These are phyloP conservation scores for Neofusicoccum sp. DNA, from an alignment of 2,329 filamentous ascomycete species.

Conservation along the genomic window DNA sequence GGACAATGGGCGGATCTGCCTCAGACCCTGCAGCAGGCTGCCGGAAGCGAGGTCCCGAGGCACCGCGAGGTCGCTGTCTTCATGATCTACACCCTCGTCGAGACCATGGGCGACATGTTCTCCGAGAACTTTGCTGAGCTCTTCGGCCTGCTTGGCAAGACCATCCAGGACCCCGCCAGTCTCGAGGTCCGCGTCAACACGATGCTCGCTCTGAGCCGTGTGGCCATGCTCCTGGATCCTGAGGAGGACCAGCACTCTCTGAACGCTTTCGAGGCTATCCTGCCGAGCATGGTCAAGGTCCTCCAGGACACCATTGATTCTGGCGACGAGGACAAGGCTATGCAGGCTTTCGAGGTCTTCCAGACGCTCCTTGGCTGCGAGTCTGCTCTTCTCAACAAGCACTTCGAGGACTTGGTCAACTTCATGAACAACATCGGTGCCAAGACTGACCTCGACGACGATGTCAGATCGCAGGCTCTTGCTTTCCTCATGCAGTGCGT, in stretches of 20 bases:
- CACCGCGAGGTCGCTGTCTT: conserved; percentile 91
- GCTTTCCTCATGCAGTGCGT: conserved; percentile 93
- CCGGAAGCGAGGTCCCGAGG: conserved; percentile 71
- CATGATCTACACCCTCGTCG: conserved; percentile 88
- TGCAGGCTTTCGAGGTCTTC: conserved; percentile 94
- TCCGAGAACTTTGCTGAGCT: conserved; percentile 78
- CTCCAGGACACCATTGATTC: conserved; percentile 81
- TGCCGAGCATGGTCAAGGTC: conserved; percentile 87
- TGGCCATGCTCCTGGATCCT: conserved; percentile 84
- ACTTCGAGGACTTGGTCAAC: conserved; percentile 86
- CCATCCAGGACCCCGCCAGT: conserved; percentile 88
- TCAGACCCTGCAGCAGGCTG: conserved; percentile 75
- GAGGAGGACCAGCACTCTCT: conserved; percentile 80
- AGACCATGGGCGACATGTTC: conserved; percentile 84
- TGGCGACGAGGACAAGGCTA: conserved; percentile 82
- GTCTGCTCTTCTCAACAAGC: conserved; percentile 76
- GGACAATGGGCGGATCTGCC: conserved; percentile 85
- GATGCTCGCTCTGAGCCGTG: conserved; percentile 82
- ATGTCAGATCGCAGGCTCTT: conserved; percentile 85
- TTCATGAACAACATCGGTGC: conserved; percentile 91
- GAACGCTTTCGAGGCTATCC: conserved; percentile 73
- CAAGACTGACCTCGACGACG: conserved; percentile 77
- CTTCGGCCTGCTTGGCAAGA: conserved; percentile 80
- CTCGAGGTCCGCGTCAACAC: conserved; percentile 94
- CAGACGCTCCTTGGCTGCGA: conserved; percentile 93